Base-by-base conservation (phyloP, 352 stramenopile genomes). In the Globisporangium nagaii region DNA sequence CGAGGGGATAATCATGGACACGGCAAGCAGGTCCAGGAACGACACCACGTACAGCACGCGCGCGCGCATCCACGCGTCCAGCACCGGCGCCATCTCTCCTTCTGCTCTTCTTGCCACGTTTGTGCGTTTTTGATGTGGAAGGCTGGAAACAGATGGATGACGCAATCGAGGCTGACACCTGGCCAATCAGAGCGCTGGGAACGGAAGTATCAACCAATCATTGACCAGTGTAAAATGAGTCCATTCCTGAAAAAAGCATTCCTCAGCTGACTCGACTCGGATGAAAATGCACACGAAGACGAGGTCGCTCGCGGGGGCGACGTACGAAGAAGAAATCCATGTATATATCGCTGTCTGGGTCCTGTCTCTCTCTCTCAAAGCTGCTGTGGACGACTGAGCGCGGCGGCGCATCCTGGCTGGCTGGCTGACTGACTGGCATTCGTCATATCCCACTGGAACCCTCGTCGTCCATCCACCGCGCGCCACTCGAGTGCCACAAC, bases 1-100 rank as follows among this genome's bases (percentile, higher is more conserved):
- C 37, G 83, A 90, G 17, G 83, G 83, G 56, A 93, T 84, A 61
- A 93, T 90, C 78, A 93, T 84, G 41, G 83, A 93, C 19, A 93
- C 79, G 20, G 72, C 81, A 51, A 93, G 48, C 56, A 93, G 80
- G 62, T 93, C 83, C 42, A 93, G 64, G 64, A 93, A 90, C 8
- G 83, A 88, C 42, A 90, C 77, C 24, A 81, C 62, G 57, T 86
- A 93, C 20, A 93, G 73, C 60, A 90, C 73, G 28, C 70, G 60
- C 48, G 62, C 8, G 3, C 60, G 60, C 62, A 82, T 40, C 63
- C 71, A 81, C 27, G 42, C 35, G 22, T 41, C 13, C 24, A 59
- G 42, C n/a, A n/a, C n/a, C n/a, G n/a, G 13, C 19, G 8, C 51
- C 28, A 56, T 56, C 19, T 31, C 43, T 4, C 13, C 34, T 12